phyloP scores from a whole-genome alignment of 345 rosid genomes.

The Dipteronia dyeriana region DNA sequence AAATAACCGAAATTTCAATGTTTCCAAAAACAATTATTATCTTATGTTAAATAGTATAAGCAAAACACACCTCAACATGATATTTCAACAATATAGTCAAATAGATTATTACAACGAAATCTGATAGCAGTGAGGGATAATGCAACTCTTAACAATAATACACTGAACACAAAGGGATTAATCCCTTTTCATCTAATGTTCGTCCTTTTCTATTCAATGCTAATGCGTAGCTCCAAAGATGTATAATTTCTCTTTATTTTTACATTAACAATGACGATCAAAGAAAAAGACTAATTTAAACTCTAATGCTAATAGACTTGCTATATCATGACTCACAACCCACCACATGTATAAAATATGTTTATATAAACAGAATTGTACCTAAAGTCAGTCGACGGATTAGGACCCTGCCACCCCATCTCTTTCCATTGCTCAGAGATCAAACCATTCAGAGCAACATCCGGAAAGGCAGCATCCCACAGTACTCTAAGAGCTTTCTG shows the following conservation, averaged over 20 bases:
- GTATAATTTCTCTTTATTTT: too few relatives aligned
- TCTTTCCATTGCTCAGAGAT: slow-evolving; percentile 98
- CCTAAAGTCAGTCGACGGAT: slow-evolving; percentile 99
- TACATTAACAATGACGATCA: not conserved
- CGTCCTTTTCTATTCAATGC: too few relatives aligned
- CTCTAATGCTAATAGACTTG: not conserved
- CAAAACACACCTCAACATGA: not conserved
- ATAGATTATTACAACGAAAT: not conserved
- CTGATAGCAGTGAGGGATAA: too few relatives aligned
- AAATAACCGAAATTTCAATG: not conserved
- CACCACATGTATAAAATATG: not conserved
- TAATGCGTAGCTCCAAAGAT: too few relatives aligned
- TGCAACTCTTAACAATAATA: too few relatives aligned
- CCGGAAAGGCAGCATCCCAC: slow-evolving; percentile 81
- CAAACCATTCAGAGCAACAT: slow-evolving; percentile 59
- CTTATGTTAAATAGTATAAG: not conserved
- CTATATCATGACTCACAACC: not conserved
- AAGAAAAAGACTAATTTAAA: slow-evolving; percentile 5
- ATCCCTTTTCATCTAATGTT: too few relatives aligned
- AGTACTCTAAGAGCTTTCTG: slow-evolving; percentile 85
- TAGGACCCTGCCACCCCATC: slow-evolving; percentile 99
- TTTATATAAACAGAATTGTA: slow-evolving; percentile 22
- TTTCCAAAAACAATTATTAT: not conserved
- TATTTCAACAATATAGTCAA: not conserved
- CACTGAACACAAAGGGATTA: too few relatives aligned